Conservation (phyloP, 2,329 filamentous ascomycete species). For the Septoria petroselini region DNA sequence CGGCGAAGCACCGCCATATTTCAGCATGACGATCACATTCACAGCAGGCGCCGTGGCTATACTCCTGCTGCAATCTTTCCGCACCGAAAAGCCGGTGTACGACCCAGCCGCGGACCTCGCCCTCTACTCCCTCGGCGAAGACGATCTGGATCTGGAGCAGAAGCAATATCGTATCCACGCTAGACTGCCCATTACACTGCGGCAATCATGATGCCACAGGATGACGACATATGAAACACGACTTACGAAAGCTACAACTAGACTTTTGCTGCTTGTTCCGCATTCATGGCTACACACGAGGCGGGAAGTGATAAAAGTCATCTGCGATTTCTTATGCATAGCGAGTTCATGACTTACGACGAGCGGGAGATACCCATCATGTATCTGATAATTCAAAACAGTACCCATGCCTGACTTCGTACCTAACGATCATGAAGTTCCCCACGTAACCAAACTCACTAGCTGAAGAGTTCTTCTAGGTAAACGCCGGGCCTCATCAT, state of each 20-base stretch:
- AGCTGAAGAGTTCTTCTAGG: too few relatives aligned
- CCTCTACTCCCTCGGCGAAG: not conserved
- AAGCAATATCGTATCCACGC: not conserved
- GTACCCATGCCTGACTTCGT: not conserved
- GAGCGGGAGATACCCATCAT: conserved; percentile 8
- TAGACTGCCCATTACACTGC: not conserved
- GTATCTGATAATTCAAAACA: not conserved
- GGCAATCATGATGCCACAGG: not conserved
- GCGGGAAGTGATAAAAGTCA: too few relatives aligned
- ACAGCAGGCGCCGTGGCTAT: not conserved
- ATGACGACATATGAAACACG: too few relatives aligned
- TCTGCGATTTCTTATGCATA: too few relatives aligned
- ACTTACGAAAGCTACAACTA: not conserved
- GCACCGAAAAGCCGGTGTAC: not conserved
- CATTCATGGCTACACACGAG: too few relatives aligned
- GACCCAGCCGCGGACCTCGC: conserved; percentile 6
- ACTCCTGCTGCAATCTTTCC: not conserved
- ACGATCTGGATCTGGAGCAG: conserved; percentile 12
- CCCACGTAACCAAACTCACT: too few relatives aligned
- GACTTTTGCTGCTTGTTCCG: not conserved
- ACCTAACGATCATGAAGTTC: too few relatives aligned
- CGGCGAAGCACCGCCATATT: not conserved
- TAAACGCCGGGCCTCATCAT: too few relatives aligned
- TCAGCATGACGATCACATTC: not conserved
- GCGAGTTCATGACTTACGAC: not conserved